A percentile compares a stretch with the other conserved stretches of the same genome.
Evolutionary conservation across 208 protist species (phyloP).

Genomic region (Trypanosoma brucei): DNA sequence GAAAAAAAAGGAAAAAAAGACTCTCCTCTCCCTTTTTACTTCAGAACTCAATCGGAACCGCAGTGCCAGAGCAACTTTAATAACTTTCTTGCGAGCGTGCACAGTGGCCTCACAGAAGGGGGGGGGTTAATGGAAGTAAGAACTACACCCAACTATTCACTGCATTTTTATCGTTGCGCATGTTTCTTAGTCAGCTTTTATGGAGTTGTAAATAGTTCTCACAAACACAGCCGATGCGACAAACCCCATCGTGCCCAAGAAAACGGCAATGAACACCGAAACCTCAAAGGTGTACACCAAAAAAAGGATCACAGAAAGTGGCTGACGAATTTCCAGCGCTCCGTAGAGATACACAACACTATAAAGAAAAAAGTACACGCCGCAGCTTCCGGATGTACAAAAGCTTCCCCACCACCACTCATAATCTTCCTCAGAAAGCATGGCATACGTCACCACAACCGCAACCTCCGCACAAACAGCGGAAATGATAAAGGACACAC

Average conservation of each 20-base stretch:
- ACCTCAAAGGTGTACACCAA: conserved; percentile 69
- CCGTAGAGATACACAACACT: conserved; percentile 87
- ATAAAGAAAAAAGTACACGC: conserved; percentile 93
- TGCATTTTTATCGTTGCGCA: not conserved
- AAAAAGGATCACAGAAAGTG: conserved; percentile 61
- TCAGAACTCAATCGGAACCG: too few relatives aligned
- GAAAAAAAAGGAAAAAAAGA: too few relatives aligned
- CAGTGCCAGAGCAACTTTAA: too few relatives aligned
- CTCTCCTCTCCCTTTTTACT: too few relatives aligned
- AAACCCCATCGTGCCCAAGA: conserved; percentile 76
- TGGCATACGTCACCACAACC: conserved; percentile 96
- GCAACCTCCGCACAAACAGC: conserved; percentile 94
- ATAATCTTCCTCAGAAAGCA: conserved; percentile 94
- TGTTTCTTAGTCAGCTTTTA: conserved; percentile 45
- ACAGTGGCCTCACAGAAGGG: too few relatives aligned
- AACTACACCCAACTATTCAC: not conserved
- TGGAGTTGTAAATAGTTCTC: conserved; percentile 55
- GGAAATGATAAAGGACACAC: conserved; percentile 91
- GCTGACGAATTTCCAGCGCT: conserved; percentile 58
- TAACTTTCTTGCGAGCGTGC: too few relatives aligned
- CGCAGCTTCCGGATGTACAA: conserved; percentile 57
- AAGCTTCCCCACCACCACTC: conserved; percentile 98
- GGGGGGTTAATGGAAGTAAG: not conserved
- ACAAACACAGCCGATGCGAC: conserved; percentile 69
- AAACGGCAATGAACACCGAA: conserved; percentile 48